Percentiles rank a stretch among this genome's conserved stretches.
Conservation (phyloP, 257 asterid species). For the Penstemon newberryi region DNA sequence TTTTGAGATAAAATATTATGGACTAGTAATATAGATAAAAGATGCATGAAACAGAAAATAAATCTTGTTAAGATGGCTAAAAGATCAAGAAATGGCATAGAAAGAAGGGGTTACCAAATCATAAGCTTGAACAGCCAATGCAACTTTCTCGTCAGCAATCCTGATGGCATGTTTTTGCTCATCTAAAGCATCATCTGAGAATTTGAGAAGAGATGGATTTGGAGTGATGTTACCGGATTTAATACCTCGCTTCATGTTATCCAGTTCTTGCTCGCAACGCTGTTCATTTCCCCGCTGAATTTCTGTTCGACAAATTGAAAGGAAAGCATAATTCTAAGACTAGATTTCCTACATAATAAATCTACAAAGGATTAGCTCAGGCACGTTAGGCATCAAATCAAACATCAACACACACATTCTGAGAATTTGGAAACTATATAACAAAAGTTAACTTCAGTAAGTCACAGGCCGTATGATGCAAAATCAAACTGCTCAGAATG, state of each 20-base stretch:
- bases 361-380: not conserved
- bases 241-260: conserved; percentile 74
- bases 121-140: conserved; percentile 84
- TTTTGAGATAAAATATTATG: too few species aligned
- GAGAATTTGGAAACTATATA: not conserved
- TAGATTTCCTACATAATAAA: not conserved
- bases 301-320: conserved; percentile 45
- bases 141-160: conserved; percentile 97
- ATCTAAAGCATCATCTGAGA: conserved; percentile 86
- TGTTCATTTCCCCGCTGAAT: conserved; percentile 86
- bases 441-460: not conserved
- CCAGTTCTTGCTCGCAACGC: conserved; percentile 84
- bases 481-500: not conserved
- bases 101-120: conserved; percentile 65
- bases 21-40: too few species aligned
- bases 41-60: not conserved
- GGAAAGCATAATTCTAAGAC: conserved; percentile 14
- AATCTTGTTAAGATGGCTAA: conserved; percentile 2
- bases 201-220: conserved; percentile 69
- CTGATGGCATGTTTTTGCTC: conserved; percentile 96
- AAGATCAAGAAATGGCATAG: conserved; percentile 3
- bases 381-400: not conserved
- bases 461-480: not conserved
- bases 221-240: conserved; percentile 75
- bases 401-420: conserved; percentile 1